Conservation (phyloP, 2,329 filamentous ascomycete genomes). For the Thelonectria blattea region DNA sequence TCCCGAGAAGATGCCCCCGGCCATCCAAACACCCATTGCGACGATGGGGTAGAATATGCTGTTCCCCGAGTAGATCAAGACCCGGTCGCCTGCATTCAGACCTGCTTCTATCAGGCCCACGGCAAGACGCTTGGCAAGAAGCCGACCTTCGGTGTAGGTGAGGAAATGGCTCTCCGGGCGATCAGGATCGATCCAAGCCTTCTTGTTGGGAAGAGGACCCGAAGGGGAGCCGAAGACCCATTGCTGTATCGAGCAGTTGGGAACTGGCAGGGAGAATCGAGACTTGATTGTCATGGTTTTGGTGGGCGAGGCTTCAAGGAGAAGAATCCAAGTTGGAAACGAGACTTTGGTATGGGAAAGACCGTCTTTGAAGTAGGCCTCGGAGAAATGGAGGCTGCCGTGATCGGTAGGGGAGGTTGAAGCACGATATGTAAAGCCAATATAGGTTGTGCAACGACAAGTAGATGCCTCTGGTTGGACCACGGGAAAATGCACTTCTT, state of each 20-base stretch:
- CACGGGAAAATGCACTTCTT: not conserved
- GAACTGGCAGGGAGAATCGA: conserved; percentile 52
- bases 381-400: not conserved
- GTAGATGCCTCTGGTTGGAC: not conserved
- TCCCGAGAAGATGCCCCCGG: conserved; percentile 78
- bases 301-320: not conserved
- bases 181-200: conserved; percentile 67
- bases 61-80: conserved; percentile 77
- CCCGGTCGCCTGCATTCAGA: conserved; percentile 69
- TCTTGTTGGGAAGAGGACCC: conserved; percentile 49
- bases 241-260: conserved; percentile 57
- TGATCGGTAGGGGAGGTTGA: conserved; percentile 3
- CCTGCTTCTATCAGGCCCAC: conserved; percentile 69
- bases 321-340: not conserved
- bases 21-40: conserved; percentile 77
- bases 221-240: conserved; percentile 61
- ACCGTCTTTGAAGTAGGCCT: not conserved
- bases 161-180: conserved; percentile 71
- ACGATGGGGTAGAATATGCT: conserved; percentile 74
- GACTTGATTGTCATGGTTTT: conserved; percentile 54
- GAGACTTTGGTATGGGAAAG: not conserved
- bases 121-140: conserved; percentile 75
- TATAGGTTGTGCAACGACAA: conserved; percentile 5
- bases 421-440: conserved; percentile 1
- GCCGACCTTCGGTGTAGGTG: conserved; percentile 67